Evolutionary conservation across 2,329 filamentous ascomycete species (phyloP).

Genomic region (Hymenoscyphus repandus): DNA sequence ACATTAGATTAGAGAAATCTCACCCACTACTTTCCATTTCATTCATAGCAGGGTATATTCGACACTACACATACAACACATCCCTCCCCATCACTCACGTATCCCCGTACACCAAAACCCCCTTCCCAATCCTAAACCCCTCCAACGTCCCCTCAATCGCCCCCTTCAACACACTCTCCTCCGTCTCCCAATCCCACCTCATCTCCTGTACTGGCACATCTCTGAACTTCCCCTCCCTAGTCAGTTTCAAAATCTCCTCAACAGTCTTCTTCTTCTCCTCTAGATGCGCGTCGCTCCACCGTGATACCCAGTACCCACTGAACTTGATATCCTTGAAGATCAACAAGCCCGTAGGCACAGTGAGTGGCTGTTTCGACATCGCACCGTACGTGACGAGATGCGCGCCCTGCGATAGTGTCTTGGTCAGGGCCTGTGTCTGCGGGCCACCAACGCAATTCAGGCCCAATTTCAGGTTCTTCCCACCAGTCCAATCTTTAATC

Average conservation of each 20-base stretch:
- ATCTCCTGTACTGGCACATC: constrained; percentile 81
- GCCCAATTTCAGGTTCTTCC: constrained; percentile 67
- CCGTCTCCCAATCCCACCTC: constrained; percentile 77
- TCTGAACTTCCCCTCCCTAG: constrained; percentile 69
- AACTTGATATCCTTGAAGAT: constrained; percentile 93
- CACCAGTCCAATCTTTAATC: constrained; percentile 58
- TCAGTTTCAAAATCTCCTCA: constrained; percentile 75
- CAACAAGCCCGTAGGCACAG: constrained; percentile 73
- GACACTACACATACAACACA: background rate
- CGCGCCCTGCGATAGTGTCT: constrained; percentile 61
- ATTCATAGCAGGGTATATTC: background rate
- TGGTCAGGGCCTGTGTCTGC: constrained; percentile 71
- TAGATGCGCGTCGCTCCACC: constrained; percentile 74
- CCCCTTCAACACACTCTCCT: constrained; percentile 59
- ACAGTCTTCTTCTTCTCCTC: constrained; percentile 73
- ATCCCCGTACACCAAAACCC: constrained; percentile 75
- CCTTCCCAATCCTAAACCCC: constrained; percentile 83
- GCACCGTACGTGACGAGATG: constrained; percentile 91
- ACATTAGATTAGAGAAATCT: no score
- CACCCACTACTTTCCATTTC: no score
- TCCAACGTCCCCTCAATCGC: constrained; percentile 79
- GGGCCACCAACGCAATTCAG: constrained; percentile 95
- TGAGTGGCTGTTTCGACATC: constrained; percentile 85
- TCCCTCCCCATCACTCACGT: constrained; percentile 28
- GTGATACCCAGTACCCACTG: constrained; percentile 90